Evolutionary conservation across 768 basidiomycete species (phyloP).

Genomic region (Pilatotrama ljubarskyi): DNA sequence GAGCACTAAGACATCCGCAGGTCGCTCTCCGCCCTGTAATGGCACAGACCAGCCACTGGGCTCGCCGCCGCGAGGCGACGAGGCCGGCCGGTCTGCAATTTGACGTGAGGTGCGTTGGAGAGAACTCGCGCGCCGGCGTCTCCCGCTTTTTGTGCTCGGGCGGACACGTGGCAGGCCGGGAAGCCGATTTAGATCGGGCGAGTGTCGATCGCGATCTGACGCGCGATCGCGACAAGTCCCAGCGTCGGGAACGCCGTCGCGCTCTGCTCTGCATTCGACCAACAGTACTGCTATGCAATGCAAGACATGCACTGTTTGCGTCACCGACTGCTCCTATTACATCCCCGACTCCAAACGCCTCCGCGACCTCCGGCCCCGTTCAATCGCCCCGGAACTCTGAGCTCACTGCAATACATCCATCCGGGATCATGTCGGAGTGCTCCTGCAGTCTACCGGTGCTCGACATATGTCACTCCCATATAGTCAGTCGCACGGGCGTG

Average conservation of each 20-base stretch:
- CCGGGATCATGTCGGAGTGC: too few relatives aligned
- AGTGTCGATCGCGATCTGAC: neutral
- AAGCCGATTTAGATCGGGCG: neutral
- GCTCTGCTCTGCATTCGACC: neutral
- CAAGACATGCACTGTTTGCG: too few relatives aligned
- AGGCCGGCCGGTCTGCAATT: conserved; percentile 22
- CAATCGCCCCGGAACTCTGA: neutral
- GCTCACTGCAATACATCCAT: neutral
- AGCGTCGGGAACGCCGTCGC: neutral
- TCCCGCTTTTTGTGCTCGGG: neutral
- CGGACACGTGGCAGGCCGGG: neutral
- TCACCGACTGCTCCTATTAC: neutral
- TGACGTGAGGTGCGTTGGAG: conserved; percentile 26
- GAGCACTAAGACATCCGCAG: conserved; percentile 27
- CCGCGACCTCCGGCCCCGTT: neutral
- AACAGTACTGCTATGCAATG: too few relatives aligned
- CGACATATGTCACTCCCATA: neutral
- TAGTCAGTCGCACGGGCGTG: conserved; percentile 7
- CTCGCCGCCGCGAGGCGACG: neutral
- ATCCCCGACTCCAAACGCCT: too few relatives aligned
- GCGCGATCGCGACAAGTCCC: neutral
- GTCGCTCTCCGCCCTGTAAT: conserved; percentile 25
- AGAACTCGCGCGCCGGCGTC: neutral
- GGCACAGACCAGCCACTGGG: conserved; percentile 24
- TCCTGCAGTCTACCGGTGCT: too few relatives aligned